Conservation (phyloP, 2,329 filamentous ascomycete species). For the Lojkania enalia region DNA sequence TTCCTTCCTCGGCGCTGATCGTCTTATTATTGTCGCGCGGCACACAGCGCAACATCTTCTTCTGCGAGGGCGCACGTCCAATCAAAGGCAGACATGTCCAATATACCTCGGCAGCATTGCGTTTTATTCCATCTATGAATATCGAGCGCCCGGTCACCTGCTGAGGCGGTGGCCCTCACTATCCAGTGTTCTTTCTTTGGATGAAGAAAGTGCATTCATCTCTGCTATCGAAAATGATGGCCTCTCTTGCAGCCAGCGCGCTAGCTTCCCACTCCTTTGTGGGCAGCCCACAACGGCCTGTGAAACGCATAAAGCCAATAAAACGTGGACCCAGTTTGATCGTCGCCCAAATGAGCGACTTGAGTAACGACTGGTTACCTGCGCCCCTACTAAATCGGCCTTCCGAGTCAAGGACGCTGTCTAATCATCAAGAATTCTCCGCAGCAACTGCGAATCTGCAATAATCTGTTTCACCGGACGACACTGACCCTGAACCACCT, state of each 20-base stretch:
- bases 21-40: conserved; percentile 1
- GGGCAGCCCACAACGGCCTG: neutral
- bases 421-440: too few relatives aligned
- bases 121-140: neutral
- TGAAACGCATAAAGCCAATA: neutral
- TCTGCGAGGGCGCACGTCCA: conserved; percentile 1
- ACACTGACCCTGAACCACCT: neutral
- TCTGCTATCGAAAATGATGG: neutral
- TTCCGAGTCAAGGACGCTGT: neutral
- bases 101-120: neutral
- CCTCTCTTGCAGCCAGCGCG: neutral
- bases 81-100: neutral
- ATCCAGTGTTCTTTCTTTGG: neutral
- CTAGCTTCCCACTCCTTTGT: neutral
- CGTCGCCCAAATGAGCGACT: neutral
- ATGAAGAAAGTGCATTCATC: neutral
- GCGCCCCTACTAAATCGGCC: neutral
- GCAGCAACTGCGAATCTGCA: neutral
- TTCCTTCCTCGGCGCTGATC: neutral
- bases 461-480: neutral
- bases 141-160: neutral
- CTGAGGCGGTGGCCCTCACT: too few relatives aligned
- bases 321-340: neutral
- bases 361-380: neutral
- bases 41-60: conserved; percentile 5